Conservation (phyloP, 1,284 basidiomycete species). For the Apiotrichum gracile region DNA sequence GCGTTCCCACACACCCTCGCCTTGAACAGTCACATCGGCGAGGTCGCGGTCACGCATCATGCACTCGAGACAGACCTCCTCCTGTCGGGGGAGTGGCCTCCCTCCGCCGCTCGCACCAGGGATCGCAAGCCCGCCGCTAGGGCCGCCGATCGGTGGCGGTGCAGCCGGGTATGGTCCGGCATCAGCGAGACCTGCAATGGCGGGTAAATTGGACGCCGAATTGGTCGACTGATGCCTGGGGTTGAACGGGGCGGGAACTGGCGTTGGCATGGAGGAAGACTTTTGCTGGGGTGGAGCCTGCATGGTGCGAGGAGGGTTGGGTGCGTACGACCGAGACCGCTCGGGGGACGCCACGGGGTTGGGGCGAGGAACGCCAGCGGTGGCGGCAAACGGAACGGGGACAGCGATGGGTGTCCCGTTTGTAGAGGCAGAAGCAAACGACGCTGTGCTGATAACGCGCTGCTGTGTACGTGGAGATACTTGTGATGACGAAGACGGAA, state of each 20-base stretch:
- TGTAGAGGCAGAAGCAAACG: neutral
- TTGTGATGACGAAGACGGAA: neutral
- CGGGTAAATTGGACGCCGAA: conserved; percentile 35
- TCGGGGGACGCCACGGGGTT: neutral
- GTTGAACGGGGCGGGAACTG: neutral
- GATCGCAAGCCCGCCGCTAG: neutral
- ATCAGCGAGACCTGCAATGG: conserved; percentile 38
- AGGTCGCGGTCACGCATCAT: conserved; percentile 99
- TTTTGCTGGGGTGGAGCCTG: neutral
- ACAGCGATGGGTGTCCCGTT: neutral
- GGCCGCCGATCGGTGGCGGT: neutral
- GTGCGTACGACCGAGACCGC: neutral
- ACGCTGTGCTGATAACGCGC: neutral
- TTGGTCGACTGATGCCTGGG: conserved; percentile 26
- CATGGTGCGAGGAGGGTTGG: neutral
- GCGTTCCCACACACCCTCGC: conserved; percentile 83
- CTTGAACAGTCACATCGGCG: conserved; percentile 86
- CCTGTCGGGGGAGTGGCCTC: conserved; percentile 18
- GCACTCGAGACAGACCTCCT: conserved; percentile 90
- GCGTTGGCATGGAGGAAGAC: conserved; percentile 2
- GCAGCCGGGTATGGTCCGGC: conserved; percentile 35
- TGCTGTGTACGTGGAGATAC: neutral
- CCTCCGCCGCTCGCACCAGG: neutral
- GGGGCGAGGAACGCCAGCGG: neutral
- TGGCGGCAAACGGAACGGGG: neutral